Base-by-base conservation (phyloP, 2,329 filamentous ascomycete species). In the Tolypocladium guangdongense region DNA sequence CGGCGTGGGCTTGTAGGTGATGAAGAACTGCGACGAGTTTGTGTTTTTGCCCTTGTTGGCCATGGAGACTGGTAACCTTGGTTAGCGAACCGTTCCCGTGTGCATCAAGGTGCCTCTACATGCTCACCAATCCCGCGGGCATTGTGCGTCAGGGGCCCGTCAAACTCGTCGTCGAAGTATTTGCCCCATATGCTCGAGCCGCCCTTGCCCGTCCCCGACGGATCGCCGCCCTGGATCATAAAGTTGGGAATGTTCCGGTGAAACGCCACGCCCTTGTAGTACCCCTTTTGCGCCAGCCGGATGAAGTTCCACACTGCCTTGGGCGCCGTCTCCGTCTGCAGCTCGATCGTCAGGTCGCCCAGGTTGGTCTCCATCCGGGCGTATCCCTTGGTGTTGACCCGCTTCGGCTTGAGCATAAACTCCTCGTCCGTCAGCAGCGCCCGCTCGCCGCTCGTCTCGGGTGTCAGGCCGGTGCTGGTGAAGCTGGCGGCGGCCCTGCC, bases 1-100 rank as follows among this genome's bases (percentile, higher is more conserved):
- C 58, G 87, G 84, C 0, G 86, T 82, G 1, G 87, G 77, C 50
- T 89, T 85, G 69, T 99, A 99, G 0, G 87, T 88, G 65, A 99
- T 87, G 75, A 97, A 99, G 66, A 85, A 99, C 69, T 99, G 93
- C 60, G 83, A 89, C 10, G 88, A 93, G 71, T 99, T 99, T 24
- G 92, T 97, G 65, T 96, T 92, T 66, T 96, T 96, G 55, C 93
- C 93, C 67, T 99, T 99, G 71, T 99, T 99, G 41, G 93, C 93
- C 93, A 99, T 99, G 60, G 86, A 90, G 30, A 72, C 68, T 70
- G 50, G 4, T 27, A n/a, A 7, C 3, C 7, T 20, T n/a, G 7
- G 51, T 54, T 16, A 54, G 52, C 30, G 11, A 20, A 22, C 7
- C 2, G 30, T 7, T 33, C 10, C 18, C 20, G 11, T 16, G 16